Evolutionary conservation across 371 early-diverging fungal species (phyloP), one percentile per base, ranked within the genome.

Genomic region (Actinomortierella wolfii): DNA sequence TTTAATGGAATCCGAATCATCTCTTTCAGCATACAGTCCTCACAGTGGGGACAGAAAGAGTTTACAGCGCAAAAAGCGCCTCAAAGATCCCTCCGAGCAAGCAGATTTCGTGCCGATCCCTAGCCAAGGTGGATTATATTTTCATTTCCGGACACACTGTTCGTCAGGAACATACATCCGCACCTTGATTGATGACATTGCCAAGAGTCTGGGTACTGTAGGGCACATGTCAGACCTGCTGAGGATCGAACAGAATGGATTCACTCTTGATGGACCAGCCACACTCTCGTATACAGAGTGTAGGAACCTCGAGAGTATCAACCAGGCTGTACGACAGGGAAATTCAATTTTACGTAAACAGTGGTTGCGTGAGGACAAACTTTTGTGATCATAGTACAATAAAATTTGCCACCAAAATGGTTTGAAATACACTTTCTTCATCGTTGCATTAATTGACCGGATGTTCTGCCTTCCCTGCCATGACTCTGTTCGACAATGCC

Each of bases 131-230:
- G 65, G 64, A 24, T 51, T 57, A 8, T 47, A 43, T 54, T 81
- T 76, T 51, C 73, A 68, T 56, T 74, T 69, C 48, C 56, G 64
- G 9, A 66, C 81, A 0, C 59, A 71, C 24, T 81, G 81, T 51
- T 69, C 77, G 24, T 75, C 78, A n/a, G 82, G 82, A 21, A 81
- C 81, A 9, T 82, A 81, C 61, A 79, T 82, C 51, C 69, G 82
- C 9, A 78, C 81, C 20, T 43, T 82, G 48, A 66, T 82, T 26
- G 58, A 74, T 14, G 82, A 82, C 48, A 73, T 82, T 54, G 82
- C 78, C 3, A 11, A 55, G 11, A 57, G 26, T 3, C 53, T 81
- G 18, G 78, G 67, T 2, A 76, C 77, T 14, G 64, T 61, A 0
- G 82, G 79, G 0, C 71, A 69, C 46, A 76, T 82, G 70, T 64